A percentile compares a stretch with the other conserved stretches of the same genome.
These are phyloP conservation scores for Vigna unguiculata DNA, from an alignment of 306 rosid genomes.

Conservation along the genomic window DNA sequence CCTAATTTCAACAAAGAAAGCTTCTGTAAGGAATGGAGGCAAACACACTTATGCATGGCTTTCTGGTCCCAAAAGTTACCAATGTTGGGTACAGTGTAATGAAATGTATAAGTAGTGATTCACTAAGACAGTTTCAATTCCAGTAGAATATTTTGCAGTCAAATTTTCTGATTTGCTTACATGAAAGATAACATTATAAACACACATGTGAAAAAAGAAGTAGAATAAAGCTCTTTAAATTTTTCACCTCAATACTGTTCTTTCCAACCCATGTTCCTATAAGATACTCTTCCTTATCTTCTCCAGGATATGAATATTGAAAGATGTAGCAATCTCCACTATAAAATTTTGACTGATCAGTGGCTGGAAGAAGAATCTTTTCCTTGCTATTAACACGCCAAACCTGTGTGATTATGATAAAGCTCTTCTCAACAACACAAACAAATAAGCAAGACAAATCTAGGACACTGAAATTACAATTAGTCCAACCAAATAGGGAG, in stretches of 20 bases:
- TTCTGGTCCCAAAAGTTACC: slow-evolving; percentile 32
- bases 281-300: slow-evolving; percentile 88
- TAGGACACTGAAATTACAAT: slow-evolving; percentile 27
- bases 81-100: slow-evolving; percentile 34
- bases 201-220: slow-evolving; percentile 19
- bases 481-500: slow-evolving; percentile 28
- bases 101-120: slow-evolving; percentile 26
- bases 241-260: slow-evolving; percentile 85
- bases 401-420: slow-evolving; percentile 65
- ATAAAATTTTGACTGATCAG: slow-evolving; percentile 89
- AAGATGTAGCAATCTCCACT: slow-evolving; percentile 93
- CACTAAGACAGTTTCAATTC: slow-evolving; percentile 29
- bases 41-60: slow-evolving; percentile 37
- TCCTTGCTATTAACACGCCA: slow-evolving; percentile 91
- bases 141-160: slow-evolving; percentile 13
- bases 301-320: slow-evolving; percentile 93
- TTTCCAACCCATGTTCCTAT: slow-evolving; percentile 95
- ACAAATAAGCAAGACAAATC: slow-evolving; percentile 33
- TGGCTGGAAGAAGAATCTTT: slow-evolving; percentile 73
- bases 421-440: slow-evolving; percentile 45
- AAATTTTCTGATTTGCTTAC: slow-evolving; percentile 18
- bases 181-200: slow-evolving; percentile 29
- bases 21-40: slow-evolving; percentile 42
- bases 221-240: slow-evolving; percentile 36
- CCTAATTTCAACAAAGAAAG: slow-evolving; percentile 63